Evolutionary conservation across 2,329 filamentous ascomycete species (phyloP).

Genomic region (Macrophomina pseudophaseolina): DNA sequence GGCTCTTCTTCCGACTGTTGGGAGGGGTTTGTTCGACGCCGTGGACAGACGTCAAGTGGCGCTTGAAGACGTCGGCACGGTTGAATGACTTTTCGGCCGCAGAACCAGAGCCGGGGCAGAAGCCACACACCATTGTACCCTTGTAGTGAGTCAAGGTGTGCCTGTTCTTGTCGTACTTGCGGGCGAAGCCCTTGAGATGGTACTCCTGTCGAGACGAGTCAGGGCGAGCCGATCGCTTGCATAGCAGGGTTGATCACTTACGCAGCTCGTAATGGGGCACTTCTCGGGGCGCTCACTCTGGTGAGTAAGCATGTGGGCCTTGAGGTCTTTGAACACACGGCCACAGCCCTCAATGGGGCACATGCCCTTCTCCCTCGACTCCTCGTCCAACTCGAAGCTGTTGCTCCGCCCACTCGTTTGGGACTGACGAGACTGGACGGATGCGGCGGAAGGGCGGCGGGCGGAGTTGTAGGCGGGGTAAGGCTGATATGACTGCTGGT

Average conservation of each 20-base stretch:
- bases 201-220: slow-evolving; percentile 62
- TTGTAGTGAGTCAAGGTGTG: slow-evolving; percentile 96
- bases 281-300: slow-evolving; percentile 91
- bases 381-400: slow-evolving; percentile 46
- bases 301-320: slow-evolving; percentile 94
- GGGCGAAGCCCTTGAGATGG: slow-evolving; percentile 87
- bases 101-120: slow-evolving; percentile 87
- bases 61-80: slow-evolving; percentile 93
- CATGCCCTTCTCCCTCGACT: slow-evolving; percentile 69
- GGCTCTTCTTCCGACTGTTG: slow-evolving; percentile 80
- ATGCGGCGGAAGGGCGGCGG: slow-evolving; percentile 71
- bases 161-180: slow-evolving; percentile 96
- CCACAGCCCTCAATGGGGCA: slow-evolving; percentile 87
- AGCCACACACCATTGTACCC: slow-evolving; percentile 95
- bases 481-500: slow-evolving; percentile 59
- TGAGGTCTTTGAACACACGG: slow-evolving; percentile 85
- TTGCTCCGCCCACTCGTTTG: slow-evolving; percentile 60
- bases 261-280: slow-evolving; percentile 86
- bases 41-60: slow-evolving; percentile 88
- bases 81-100: slow-evolving; percentile 95
- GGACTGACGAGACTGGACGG: slow-evolving; percentile 69
- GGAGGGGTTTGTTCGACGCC: slow-evolving; percentile 91
- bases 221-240: neutral
- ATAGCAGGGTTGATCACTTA: neutral
- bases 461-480: slow-evolving; percentile 55